These are phyloP conservation scores for Solanum hybrid DNA, from an alignment of 305 asterid genomes.

Conservation along the genomic window DNA sequence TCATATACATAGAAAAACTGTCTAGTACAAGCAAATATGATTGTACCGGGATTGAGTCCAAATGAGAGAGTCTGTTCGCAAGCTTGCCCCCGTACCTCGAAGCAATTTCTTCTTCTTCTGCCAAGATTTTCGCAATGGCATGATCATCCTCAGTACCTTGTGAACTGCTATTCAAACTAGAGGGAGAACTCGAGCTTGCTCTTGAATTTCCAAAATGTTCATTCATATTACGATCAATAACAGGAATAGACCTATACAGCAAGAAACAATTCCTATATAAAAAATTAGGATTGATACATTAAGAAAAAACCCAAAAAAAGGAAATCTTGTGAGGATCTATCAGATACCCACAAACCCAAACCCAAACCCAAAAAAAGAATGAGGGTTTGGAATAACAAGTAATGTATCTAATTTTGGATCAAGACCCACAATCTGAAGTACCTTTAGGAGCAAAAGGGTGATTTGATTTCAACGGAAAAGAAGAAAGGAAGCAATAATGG, in stretches of 20 bases:
- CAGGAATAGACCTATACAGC: neutral
- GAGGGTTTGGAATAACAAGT: neutral
- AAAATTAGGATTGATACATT: neutral
- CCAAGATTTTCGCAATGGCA: constrained; percentile 69
- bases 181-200: constrained; percentile 29
- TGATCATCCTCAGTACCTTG: constrained; percentile 88
- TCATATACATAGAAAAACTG: neutral
- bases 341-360: neutral
- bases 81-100: constrained; percentile 36
- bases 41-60: constrained; percentile 78
- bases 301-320: neutral
- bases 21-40: neutral
- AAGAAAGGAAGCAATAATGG: neutral
- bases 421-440: neutral
- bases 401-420: neutral
- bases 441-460: neutral
- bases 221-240: constrained; percentile 22
- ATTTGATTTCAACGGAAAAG: neutral
- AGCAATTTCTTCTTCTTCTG: constrained; percentile 46
- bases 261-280: neutral
- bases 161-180: constrained; percentile 59
- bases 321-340: neutral
- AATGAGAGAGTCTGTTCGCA: constrained; percentile 81
- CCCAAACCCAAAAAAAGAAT: neutral
- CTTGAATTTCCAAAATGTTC: constrained; percentile 32